Evolutionary conservation across 768 basidiomycete species (phyloP).

Genomic region (Ephemerocybe angulata): DNA sequence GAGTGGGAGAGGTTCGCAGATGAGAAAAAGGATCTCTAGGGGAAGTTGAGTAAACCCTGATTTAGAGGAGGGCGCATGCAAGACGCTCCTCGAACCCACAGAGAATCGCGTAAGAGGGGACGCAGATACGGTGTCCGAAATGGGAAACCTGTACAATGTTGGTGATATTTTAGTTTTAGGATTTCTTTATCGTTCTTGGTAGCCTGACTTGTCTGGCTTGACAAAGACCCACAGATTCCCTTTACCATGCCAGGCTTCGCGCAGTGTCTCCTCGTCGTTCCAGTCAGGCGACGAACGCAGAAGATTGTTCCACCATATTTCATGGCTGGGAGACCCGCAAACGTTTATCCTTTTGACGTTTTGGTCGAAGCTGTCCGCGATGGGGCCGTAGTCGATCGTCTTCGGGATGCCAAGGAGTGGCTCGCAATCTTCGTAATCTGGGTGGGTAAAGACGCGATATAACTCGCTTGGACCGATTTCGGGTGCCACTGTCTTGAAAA

Average conservation of each 20-base stretch:
- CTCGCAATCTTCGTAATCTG: neutral
- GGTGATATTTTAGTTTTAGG: neutral
- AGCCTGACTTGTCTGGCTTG: neutral
- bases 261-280: neutral
- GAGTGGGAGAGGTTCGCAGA: neutral
- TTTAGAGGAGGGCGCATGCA: neutral
- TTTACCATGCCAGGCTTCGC: constrained; percentile 2
- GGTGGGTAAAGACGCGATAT: neutral
- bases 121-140: neutral
- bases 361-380: neutral
- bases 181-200: too few species aligned
- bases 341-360: neutral
- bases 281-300: neutral
- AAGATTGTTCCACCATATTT: neutral
- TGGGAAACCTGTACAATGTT: neutral
- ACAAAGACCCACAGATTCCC: constrained; percentile 3
- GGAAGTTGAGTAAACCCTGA: neutral
- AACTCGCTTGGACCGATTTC: neutral
- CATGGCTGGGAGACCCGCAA: neutral
- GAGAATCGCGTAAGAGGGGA: neutral
- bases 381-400: neutral
- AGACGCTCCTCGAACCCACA: neutral
- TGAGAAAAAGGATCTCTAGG: neutral
- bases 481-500: constrained; percentile 1
- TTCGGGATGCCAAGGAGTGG: neutral